Base-by-base conservation (phyloP, 495 filamentous ascomycete genomes). In the Achaetomiella virescens region DNA sequence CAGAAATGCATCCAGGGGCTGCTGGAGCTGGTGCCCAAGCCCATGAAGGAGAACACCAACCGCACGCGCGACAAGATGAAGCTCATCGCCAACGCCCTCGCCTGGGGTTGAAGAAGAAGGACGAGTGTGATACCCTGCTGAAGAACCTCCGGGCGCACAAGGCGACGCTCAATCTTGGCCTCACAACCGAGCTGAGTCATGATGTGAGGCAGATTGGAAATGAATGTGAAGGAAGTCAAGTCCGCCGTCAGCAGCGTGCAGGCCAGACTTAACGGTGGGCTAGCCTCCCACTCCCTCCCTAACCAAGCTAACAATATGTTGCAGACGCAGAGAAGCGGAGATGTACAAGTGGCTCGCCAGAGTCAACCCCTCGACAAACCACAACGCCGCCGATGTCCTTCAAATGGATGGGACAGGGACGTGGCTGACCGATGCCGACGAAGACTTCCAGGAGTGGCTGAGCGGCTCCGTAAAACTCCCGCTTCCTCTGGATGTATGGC, bases 401-500 rank as follows among this genome's bases (percentile, higher is more conserved):
- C 60, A 62, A 42, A 56, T 64, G 11, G 8, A 14, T 10, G 50
- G 36, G 0, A 71, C 67, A 0, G 58, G 67, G 11, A 11, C 53
- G 15, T 71, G 67, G 69, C 60, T 70, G 22, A 22, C 58, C 6
- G 51, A 50, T 0, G 25, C 38, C 3, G 22, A 38, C 0, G 57
- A 62, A 29, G 65, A 44, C 46, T 0, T 18, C 11, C 29, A 70
- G 65, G 67, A 17, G 68, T 6, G 22, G 29, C 22, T n/a, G n/a
- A 52, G 24, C 2, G 41, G 8, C 11, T 12, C 38, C 40, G n/a
- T n/a, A n/a, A n/a, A 29, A 44, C 11, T 25, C 42, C 15, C 61
- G 66, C 1, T 66, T 64, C 25, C 44, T 73, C 14, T 72, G 69
- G 69, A 61, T 74, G 6, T 60, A 66, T 46, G 70, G 72, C 6